Base-by-base conservation (phyloP, 192 early-diverging fungal genomes). In the Anaeromyces robustus region DNA sequence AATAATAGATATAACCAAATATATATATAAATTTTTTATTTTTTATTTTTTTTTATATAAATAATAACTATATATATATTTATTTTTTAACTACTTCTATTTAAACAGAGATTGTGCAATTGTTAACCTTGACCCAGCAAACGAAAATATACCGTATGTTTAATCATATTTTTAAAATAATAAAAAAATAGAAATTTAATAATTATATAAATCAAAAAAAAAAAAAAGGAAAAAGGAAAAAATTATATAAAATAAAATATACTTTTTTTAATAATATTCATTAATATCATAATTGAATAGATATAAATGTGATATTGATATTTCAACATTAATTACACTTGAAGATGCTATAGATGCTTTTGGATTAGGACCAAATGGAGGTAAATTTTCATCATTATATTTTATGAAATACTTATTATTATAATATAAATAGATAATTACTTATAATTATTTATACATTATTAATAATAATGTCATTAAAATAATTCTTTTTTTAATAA, bases 91-190 rank as follows among this genome's bases (percentile, higher is more conserved):
- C 3, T 34, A 7, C 81, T 17, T 18, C 4, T 32, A 30, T n/a
- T 29, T 30, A 30, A 19, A 43, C 80, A 87, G 85, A 31, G 34
- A 77, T 2, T 30, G 52, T n/a, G 83, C 78, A 7, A 68, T 91
- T 39, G 86, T 91, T 9, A 91, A 91, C 77, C 84, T 91, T 77
- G 90, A 91, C 80, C 90, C 90, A 16, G 90, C 90, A 13, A 91
- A 91, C 80, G 90, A 91, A n/a, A 82, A 78, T 9, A 34, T 89
- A 29, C 90, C 89, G 82, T 89, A 80, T 32, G 84, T 81, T 26
- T 29, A 31, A 29, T 34, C 29, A 77, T 32, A 80, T n/a, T n/a
- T n/a, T n/a, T n/a, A n/a, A n/a, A n/a, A n/a, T n/a, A n/a, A n/a
- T n/a, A n/a, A n/a, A n/a, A n/a, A n/a, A n/a, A n/a, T n/a, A n/a